These are phyloP conservation scores for Cucurbita pepo DNA, from an alignment of 306 rosid species.

Conservation along the genomic window DNA sequence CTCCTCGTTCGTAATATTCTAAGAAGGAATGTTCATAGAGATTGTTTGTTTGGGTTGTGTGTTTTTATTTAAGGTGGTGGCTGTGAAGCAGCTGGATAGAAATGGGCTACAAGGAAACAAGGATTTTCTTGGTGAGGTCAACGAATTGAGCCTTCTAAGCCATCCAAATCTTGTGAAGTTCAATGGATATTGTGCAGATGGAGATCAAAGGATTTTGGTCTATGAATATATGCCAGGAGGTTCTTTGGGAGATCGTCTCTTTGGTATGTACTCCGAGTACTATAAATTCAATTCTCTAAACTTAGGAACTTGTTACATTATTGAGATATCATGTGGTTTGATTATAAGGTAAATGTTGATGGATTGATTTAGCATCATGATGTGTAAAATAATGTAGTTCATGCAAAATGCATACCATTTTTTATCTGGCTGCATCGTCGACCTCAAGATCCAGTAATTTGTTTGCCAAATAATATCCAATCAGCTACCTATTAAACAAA, in stretches of 20 bases:
- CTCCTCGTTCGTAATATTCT: too few species aligned
- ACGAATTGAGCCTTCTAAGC: conserved; percentile 39
- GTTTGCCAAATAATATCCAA: neutral
- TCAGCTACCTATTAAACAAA: neutral
- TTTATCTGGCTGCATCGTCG: too few species aligned
- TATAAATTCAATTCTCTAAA: neutral
- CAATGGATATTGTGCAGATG: conserved; percentile 83
- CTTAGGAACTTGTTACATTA: neutral
- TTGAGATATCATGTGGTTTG: neutral
- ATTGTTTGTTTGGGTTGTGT: neutral
- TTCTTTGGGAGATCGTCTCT: conserved; percentile 40
- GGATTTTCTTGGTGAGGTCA: conserved; percentile 65
- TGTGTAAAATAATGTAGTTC: neutral
- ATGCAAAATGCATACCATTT: neutral
- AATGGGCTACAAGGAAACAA: conserved; percentile 57
- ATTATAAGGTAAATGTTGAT: neutral
- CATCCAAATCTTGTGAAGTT: conserved; percentile 70
- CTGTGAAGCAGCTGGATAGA: conserved; percentile 90
- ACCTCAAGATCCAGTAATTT: neutral
- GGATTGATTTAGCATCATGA: neutral
- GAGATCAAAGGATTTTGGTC: conserved; percentile 88
- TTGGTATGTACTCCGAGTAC: conserved; percentile 23
- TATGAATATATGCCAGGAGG: conserved; percentile 56
- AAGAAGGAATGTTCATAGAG: neutral
- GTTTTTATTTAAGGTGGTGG: conserved; percentile 39